Conservation (phyloP, 176 grass and related monocot species). For the Oryza officinalis region DNA sequence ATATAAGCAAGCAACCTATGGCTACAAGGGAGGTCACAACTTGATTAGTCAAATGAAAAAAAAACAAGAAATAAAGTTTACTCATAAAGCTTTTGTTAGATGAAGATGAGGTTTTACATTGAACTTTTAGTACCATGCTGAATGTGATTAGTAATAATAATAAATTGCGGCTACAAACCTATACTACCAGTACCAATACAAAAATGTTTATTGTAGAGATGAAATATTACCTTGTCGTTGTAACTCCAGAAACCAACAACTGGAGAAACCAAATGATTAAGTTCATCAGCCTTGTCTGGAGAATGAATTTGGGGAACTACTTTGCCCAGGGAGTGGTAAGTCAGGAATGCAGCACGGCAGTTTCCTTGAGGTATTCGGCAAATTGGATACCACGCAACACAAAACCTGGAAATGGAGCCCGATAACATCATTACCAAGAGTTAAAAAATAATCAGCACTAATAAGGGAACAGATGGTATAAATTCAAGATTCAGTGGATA, state of each 20-base stretch:
- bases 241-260: constrained; percentile 48
- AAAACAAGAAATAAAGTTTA: not conserved
- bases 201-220: not conserved
- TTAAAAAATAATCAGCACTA: not conserved
- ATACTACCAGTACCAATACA: not conserved
- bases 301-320: constrained; percentile 37
- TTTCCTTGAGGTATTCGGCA: constrained; percentile 41
- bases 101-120: not conserved
- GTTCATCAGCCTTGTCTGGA: not conserved
- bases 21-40: not conserved
- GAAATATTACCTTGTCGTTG: constrained; percentile 41
- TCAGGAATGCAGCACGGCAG: constrained; percentile 37
- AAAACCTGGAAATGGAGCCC: constrained; percentile 28
- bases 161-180: not conserved
- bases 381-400: constrained; percentile 58
- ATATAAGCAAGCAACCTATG: not conserved
- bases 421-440: not conserved
- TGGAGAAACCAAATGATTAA: constrained; percentile 22
- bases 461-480: not conserved
- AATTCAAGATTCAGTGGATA: not conserved
- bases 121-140: not conserved
- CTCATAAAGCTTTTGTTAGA: not conserved
- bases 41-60: not conserved
- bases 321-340: constrained; percentile 45
- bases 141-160: not conserved